These are phyloP conservation scores for Biancaea sappan DNA, from an alignment of 306 rosid species.

Conservation along the genomic window DNA sequence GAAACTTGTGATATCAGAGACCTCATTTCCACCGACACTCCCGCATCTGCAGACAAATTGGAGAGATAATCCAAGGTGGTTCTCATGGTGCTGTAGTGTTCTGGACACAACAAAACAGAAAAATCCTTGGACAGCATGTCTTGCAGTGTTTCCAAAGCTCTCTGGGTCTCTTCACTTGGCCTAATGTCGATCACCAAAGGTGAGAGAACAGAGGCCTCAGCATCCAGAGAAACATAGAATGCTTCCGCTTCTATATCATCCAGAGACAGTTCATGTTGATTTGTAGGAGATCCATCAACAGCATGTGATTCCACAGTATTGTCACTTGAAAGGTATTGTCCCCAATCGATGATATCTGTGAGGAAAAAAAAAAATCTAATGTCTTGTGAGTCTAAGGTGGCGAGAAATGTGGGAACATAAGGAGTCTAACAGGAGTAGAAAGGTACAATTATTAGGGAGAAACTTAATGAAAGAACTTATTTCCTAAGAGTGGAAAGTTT, in stretches of 20 bases:
- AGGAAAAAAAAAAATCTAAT: too few species aligned
- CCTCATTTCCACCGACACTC: neutral
- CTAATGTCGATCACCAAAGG: neutral
- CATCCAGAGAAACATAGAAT: conserved; percentile 25
- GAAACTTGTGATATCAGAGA: conserved; percentile 5
- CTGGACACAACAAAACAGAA: neutral
- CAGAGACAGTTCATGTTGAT: neutral
- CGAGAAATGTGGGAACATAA: too few species aligned
- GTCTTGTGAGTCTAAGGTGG: too few species aligned
- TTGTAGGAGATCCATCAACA: neutral
- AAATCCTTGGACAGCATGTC: neutral
- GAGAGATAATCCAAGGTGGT: neutral
- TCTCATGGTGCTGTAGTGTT: neutral
- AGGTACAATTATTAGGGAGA: too few species aligned
- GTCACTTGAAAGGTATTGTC: too few species aligned
- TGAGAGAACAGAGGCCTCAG: neutral
- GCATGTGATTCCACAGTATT: too few species aligned
- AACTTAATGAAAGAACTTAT: too few species aligned
- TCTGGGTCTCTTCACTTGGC: neutral
- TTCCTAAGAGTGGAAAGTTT: too few species aligned
- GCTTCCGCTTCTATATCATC: conserved; percentile 16
- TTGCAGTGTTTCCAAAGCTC: conserved; percentile 7
- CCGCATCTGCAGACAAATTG: conserved; percentile 4
- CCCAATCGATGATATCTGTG: too few species aligned
- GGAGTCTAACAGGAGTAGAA: too few species aligned